Evolutionary conservation across 2,329 filamentous ascomycete species (phyloP).

Genomic region (Nothophoma quercina): DNA sequence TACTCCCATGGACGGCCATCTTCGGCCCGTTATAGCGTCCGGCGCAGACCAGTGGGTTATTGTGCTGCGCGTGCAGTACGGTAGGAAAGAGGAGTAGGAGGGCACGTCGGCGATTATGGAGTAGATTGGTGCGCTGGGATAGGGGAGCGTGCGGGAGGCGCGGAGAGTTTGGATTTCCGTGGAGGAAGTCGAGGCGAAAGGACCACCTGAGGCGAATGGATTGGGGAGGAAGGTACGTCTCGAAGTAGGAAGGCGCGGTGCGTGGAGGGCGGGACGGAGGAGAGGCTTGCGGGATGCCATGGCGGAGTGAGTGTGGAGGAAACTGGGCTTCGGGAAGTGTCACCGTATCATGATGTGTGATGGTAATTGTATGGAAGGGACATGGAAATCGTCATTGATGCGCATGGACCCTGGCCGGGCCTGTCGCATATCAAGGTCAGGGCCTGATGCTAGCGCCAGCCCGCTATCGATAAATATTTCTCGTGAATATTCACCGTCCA

Average conservation of each 20-base stretch:
- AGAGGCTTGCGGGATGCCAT: constrained; percentile 43
- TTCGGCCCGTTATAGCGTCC: constrained; percentile 55
- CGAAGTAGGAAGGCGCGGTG: constrained; percentile 18
- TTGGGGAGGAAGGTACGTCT: constrained; percentile 53
- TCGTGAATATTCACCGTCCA: background rate
- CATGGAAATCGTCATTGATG: background rate
- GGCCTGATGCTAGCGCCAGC: constrained; percentile 4
- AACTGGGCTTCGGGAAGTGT: constrained; percentile 5
- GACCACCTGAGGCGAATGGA: constrained; percentile 55
- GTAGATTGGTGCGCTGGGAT: constrained; percentile 76
- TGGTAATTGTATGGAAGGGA: background rate
- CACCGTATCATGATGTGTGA: constrained; percentile 26
- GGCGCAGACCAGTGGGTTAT: constrained; percentile 77
- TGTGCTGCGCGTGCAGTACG: constrained; percentile 80
- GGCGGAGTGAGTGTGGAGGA: constrained; percentile 3
- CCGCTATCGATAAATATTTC: constrained; percentile 16
- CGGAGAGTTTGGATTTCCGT: constrained; percentile 68
- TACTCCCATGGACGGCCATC: constrained; percentile 77
- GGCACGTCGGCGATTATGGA: constrained; percentile 86
- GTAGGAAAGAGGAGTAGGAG: constrained; percentile 82
- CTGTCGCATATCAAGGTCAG: background rate
- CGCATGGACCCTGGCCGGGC: background rate
- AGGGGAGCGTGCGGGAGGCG: constrained; percentile 79
- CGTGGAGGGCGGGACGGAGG: constrained; percentile 48
- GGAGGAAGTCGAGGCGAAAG: constrained; percentile 35